phyloP scores from a whole-genome alignment of 2,329 filamentous ascomycete genomes.

The Elsinoe fawcettii region DNA sequence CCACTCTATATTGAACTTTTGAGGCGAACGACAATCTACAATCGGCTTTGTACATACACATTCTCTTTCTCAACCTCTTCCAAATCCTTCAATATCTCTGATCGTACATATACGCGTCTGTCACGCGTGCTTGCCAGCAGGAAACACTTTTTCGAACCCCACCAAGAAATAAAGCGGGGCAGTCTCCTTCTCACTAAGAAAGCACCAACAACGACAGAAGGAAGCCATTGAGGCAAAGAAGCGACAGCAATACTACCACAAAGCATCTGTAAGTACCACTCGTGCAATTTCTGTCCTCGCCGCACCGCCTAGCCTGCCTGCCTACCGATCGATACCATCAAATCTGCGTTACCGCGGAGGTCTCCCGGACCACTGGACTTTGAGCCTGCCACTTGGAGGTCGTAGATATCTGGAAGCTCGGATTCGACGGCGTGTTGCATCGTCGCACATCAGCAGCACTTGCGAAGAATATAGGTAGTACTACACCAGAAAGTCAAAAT shows the following conservation, averaged over 20 bases:
- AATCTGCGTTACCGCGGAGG: not conserved
- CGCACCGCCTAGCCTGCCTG: not conserved
- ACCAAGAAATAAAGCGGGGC: slow-evolving; percentile 11
- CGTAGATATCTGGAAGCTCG: too few species aligned
- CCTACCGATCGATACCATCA: not conserved
- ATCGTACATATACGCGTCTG: not conserved
- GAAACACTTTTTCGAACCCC: not conserved
- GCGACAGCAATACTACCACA: not conserved
- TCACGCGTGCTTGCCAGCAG: not conserved
- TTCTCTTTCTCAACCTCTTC: not conserved
- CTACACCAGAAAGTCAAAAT: not conserved
- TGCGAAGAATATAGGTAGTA: too few species aligned
- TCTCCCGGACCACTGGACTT: not conserved
- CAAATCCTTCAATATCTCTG: not conserved
- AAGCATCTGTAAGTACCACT: not conserved
- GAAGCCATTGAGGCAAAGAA: not conserved
- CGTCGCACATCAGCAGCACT: too few species aligned
- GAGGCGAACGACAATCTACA: not conserved
- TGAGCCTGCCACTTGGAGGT: too few species aligned
- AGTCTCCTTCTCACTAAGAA: not conserved
- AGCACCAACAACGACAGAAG: not conserved
- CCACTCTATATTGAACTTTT: not conserved
- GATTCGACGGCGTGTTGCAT: too few species aligned
- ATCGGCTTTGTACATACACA: not conserved
- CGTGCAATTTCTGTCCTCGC: not conserved